Conservation (phyloP, 441 rosid genomes). For the Syzygium malaccense region DNA sequence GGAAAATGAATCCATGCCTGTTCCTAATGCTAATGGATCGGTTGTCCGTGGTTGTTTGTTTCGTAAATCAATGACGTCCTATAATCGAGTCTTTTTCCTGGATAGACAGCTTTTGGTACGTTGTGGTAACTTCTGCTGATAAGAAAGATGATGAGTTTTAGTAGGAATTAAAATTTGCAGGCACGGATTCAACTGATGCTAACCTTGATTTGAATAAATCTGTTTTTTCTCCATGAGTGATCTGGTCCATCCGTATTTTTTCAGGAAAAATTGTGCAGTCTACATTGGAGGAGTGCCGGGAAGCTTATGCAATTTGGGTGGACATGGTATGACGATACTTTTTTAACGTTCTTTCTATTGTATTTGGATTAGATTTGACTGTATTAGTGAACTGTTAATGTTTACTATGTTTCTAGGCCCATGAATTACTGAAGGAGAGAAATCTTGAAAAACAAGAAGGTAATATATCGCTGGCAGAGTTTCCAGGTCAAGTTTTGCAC, state of each 20-base stretch:
- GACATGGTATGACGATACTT: slow-evolving; percentile 39
- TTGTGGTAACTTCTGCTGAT: background rate
- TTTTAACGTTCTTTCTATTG: background rate
- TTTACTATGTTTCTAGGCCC: slow-evolving; percentile 47
- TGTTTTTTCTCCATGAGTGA: background rate
- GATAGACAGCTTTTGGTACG: background rate
- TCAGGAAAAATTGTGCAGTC: slow-evolving; percentile 90
- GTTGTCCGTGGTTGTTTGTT: background rate
- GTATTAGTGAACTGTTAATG: background rate
- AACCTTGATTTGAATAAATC: background rate
- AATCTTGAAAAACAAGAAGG: slow-evolving; percentile 58
- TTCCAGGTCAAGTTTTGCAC: background rate
- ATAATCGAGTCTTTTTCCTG: background rate
- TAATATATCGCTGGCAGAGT: background rate
- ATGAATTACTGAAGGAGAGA: slow-evolving; percentile 62
- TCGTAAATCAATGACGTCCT: background rate
- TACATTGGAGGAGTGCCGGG: slow-evolving; percentile 83
- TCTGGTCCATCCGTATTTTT: background rate
- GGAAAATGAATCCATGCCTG: background rate
- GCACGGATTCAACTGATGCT: background rate
- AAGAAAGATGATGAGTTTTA: background rate
- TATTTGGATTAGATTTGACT: background rate
- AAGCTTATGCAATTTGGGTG: slow-evolving; percentile 73
- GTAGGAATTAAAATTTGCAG: background rate
- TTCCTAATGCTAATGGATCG: background rate